Evolutionary conservation across 768 basidiomycete species (phyloP).

Genomic region (Phlebiopsis flavidoalba): DNA sequence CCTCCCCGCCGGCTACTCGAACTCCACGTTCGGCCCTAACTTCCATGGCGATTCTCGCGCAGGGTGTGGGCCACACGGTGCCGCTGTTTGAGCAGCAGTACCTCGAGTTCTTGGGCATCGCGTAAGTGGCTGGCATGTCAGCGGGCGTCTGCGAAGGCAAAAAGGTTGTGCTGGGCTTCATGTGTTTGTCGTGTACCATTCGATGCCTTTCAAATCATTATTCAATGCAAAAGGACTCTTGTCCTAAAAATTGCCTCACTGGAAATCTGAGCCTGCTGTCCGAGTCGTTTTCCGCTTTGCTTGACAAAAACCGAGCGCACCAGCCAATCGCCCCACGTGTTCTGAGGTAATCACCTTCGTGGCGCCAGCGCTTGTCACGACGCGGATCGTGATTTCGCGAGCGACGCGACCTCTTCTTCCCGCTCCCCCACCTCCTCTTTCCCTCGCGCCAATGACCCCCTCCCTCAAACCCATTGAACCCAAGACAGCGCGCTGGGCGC

Average conservation of each 20-base stretch:
- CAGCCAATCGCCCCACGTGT: too few relatives aligned
- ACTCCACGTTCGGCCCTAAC: constrained; percentile 43
- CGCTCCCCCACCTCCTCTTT: background rate
- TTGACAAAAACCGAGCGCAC: too few relatives aligned
- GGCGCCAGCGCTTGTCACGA: background rate
- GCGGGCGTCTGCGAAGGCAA: too few relatives aligned
- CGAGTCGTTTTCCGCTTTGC: too few relatives aligned
- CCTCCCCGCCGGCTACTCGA: constrained; percentile 42
- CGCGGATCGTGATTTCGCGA: background rate
- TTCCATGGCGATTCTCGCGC: constrained; percentile 43
- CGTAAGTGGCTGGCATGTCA: constrained; percentile 7
- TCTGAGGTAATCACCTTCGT: background rate
- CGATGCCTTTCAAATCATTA: too few relatives aligned
- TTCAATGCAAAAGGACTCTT: too few relatives aligned
- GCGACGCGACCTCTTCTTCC: background rate
- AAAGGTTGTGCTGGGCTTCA: too few relatives aligned
- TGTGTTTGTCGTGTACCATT: too few relatives aligned
- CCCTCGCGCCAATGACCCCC: constrained; percentile 15
- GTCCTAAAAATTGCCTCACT: too few relatives aligned
- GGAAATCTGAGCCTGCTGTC: too few relatives aligned
- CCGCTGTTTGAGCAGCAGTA: constrained; percentile 25
- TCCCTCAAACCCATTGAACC: constrained; percentile 42
- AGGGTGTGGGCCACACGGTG: constrained; percentile 46
- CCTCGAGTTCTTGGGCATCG: constrained; percentile 16
- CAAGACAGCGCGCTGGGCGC: constrained; percentile 65